phyloP scores from a whole-genome alignment of 2,329 filamentous ascomycete genomes.

The Epichloe elymi region DNA sequence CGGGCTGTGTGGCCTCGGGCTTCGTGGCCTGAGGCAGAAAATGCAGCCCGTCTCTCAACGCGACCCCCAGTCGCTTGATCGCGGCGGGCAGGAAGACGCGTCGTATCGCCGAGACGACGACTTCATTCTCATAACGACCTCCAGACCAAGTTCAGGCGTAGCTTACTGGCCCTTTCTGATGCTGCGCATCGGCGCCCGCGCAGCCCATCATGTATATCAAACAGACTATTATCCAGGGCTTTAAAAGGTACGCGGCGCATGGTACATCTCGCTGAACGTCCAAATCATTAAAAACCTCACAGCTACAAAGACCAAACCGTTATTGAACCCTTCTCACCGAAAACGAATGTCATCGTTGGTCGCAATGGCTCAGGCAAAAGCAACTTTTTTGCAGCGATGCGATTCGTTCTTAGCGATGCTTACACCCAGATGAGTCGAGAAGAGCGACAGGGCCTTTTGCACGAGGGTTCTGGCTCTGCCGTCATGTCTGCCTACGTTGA shows the following conservation, averaged over 20 bases:
- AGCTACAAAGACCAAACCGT: constrained; percentile 99
- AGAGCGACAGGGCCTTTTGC: constrained; percentile 88
- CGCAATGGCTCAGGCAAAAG: constrained; percentile 99
- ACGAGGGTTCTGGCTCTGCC: constrained; percentile 93
- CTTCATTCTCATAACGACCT: neutral
- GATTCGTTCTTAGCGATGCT: constrained; percentile 94
- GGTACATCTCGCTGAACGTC: neutral
- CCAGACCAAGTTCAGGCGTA: constrained; percentile 9
- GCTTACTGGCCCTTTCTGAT: constrained; percentile 15
- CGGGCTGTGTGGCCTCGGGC: no score
- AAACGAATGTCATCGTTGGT: constrained; percentile 96
- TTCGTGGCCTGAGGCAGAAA: constrained; percentile 4
- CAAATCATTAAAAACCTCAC: constrained; percentile 12
- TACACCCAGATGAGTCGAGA: constrained; percentile 94
- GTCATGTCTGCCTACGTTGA: constrained; percentile 99
- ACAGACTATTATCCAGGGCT: constrained; percentile 99
- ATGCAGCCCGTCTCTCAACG: constrained; percentile 1
- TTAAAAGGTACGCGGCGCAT: constrained; percentile 69
- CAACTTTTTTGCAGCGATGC: constrained; percentile 98
- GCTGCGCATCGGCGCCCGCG: constrained; percentile 26
- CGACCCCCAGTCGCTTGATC: constrained; percentile 2
- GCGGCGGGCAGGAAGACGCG: constrained; percentile 4
- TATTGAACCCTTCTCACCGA: constrained; percentile 94
- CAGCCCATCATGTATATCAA: constrained; percentile 80
- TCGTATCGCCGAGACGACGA: constrained; percentile 1